Percentiles rank a stretch among this genome's conserved stretches.
phyloP scores from a whole-genome alignment of 305 asterid genomes.

The Fraxinus dipetala region DNA sequence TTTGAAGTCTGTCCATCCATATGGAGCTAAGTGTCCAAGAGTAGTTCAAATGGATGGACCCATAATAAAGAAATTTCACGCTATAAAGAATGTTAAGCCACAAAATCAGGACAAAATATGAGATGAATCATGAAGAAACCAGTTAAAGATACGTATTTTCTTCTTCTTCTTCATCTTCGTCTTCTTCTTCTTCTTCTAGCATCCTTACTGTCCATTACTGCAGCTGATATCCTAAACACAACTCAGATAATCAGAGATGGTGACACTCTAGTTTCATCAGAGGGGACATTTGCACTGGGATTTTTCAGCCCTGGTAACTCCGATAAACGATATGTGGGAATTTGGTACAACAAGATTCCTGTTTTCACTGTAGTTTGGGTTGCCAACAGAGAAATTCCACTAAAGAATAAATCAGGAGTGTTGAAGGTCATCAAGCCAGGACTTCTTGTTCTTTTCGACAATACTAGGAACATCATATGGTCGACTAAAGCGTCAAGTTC shows the following conservation, averaged over 20 bases:
- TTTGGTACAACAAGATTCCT: slow-evolving; percentile 25
- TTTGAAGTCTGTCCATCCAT: not conserved
- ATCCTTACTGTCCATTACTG: not conserved
- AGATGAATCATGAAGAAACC: not conserved
- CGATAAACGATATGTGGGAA: slow-evolving; percentile 23
- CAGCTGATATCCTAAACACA: slow-evolving; percentile 8
- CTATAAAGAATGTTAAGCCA: not conserved
- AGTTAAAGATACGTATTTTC: not conserved
- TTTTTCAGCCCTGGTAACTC: slow-evolving; percentile 28
- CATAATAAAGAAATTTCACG: not conserved
- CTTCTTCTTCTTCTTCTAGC: not conserved
- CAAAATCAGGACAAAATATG: not conserved
- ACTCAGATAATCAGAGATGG: slow-evolving; percentile 20
- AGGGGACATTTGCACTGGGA: slow-evolving; percentile 24
- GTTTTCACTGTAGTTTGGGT: slow-evolving; percentile 28
- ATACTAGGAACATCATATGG: slow-evolving; percentile 12
- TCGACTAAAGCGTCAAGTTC: slow-evolving; percentile 18
- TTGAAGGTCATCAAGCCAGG: slow-evolving; percentile 23
- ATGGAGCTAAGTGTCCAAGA: too few species aligned
- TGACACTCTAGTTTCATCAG: slow-evolving; percentile 26
- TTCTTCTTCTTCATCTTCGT: not conserved
- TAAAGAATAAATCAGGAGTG: slow-evolving; percentile 3
- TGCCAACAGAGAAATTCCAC: slow-evolving; percentile 25
- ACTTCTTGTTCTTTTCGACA: slow-evolving; percentile 8
- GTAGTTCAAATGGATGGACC: not conserved